Base-by-base conservation (phyloP, 495 filamentous ascomycete genomes). In the Aspergillus mulundensis region DNA sequence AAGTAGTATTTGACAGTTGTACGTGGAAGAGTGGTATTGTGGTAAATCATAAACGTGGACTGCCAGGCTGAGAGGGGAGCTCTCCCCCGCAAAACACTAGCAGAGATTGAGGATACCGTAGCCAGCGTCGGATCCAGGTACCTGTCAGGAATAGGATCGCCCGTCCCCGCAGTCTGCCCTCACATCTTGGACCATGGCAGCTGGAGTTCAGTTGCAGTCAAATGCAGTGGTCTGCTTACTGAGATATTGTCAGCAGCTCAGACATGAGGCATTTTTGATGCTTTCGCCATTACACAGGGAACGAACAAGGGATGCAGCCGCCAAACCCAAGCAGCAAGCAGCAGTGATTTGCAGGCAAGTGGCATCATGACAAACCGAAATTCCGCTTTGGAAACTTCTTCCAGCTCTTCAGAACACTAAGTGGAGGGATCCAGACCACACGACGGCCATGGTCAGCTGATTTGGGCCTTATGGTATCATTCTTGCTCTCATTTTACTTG, bases 291-390 rank as follows among this genome's bases (percentile, higher is more conserved):
- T 65, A 61, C 62, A 58, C 59, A 61, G 45, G 47, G n/a, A n/a
- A 56, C 41, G 58, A 60, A 60, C 52, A 44, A 51, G 58, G 56
- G 49, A 48, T 52, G 49, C 56, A 57, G 39, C 38, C 50, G 39
- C 38, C 50, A 24, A 23, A 54, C 2, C 18, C 45, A 30, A 48
- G 18, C 45, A 48, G 45, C 50, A 18, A 53, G 40, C 54, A 57
- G 58, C 53, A 57, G 54, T 61, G 62, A 64, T 64, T 61, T 64
- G 62, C 62, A 64, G 54, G 58, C 21, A 52, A 56, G 43, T 57
- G 59, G 58, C 58, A 65, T 57, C 59, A 65, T 65, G 62, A 65
- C 62, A 65, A 58, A 65, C 54, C 43, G 54, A 65, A 64, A 59
- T 39, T 45, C 45, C 55, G 18, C 53, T 46, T 56, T 50, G 25